These are phyloP conservation scores for Juglanconis juglandina DNA, from an alignment of 2,329 filamentous ascomycete species.

Conservation along the genomic window DNA sequence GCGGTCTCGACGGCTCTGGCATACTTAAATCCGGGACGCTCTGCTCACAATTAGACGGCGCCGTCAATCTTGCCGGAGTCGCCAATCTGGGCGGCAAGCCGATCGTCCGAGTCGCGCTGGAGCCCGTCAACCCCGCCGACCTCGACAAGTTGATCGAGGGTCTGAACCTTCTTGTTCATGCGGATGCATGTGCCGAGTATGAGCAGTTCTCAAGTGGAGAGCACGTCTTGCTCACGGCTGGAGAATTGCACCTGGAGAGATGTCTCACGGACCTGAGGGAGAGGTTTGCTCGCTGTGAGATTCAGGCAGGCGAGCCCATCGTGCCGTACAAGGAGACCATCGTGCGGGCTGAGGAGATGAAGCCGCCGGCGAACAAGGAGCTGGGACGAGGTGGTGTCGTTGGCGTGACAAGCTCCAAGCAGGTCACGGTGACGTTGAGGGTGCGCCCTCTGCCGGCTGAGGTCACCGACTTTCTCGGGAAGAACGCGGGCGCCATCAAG, in stretches of 20 bases:
- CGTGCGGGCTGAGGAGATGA: constrained; percentile 85
- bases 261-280: constrained; percentile 92
- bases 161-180: constrained; percentile 82
- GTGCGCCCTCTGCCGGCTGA: constrained; percentile 74
- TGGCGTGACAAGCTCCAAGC: constrained; percentile 76
- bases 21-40: constrained; percentile 95
- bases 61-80: constrained; percentile 86
- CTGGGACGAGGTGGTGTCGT: constrained; percentile 79
- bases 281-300: constrained; percentile 88
- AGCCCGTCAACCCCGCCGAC: constrained; percentile 85
- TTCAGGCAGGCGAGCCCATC: constrained; percentile 89
- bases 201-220: constrained; percentile 90
- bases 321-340: constrained; percentile 95
- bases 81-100: constrained; percentile 73
- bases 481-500: constrained; percentile 77
- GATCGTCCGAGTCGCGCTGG: constrained; percentile 93
- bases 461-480: constrained; percentile 81
- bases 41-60: constrained; percentile 80
- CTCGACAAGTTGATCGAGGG: constrained; percentile 93
- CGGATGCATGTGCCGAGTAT: constrained; percentile 93
- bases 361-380: constrained; percentile 78
- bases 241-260: constrained; percentile 88
- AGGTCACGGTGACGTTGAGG: constrained; percentile 71
- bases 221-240: constrained; percentile 90
- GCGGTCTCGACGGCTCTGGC: constrained; percentile 77